These are phyloP conservation scores for Trichosporon ovoides DNA, from an alignment of 1,284 basidiomycete genomes.

Conservation along the genomic window DNA sequence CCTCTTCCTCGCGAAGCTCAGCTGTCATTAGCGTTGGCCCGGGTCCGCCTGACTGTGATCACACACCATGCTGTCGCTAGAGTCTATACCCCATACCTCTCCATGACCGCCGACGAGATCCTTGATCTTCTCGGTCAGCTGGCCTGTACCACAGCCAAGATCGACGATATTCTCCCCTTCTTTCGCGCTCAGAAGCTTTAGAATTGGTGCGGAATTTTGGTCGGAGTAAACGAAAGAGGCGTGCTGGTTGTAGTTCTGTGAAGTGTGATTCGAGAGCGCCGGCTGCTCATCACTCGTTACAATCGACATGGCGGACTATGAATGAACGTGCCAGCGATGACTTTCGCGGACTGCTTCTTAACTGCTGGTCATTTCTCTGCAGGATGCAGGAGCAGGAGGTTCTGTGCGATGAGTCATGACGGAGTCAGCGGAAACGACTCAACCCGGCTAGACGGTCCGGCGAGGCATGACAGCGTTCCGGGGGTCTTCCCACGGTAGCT, in stretches of 20 bases:
- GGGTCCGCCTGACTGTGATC: too few species aligned
- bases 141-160: conserved; percentile 75
- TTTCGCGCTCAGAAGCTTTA: conserved; percentile 59
- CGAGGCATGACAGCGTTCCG: too few species aligned
- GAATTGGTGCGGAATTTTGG: conserved; percentile 59
- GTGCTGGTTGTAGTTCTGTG: conserved; percentile 43
- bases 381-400: too few species aligned
- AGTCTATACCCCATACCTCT: conserved; percentile 62
- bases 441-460: too few species aligned
- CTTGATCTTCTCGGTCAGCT: conserved; percentile 61
- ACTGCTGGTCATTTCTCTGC: too few species aligned
- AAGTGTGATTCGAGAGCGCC: conserved; percentile 32
- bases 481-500: too few species aligned
- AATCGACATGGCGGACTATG: background rate
- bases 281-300: background rate
- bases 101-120: conserved; percentile 57
- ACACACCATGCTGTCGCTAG: conserved; percentile 66
- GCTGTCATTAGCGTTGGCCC: conserved; percentile 32
- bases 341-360: too few species aligned
- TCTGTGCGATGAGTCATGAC: too few species aligned
- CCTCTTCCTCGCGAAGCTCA: conserved; percentile 56
- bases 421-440: too few species aligned
- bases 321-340: too few species aligned
- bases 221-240: conserved; percentile 66
- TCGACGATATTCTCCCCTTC: conserved; percentile 68